Conservation (phyloP, 2,329 filamentous ascomycete genomes). For the Boeremia exigua region DNA sequence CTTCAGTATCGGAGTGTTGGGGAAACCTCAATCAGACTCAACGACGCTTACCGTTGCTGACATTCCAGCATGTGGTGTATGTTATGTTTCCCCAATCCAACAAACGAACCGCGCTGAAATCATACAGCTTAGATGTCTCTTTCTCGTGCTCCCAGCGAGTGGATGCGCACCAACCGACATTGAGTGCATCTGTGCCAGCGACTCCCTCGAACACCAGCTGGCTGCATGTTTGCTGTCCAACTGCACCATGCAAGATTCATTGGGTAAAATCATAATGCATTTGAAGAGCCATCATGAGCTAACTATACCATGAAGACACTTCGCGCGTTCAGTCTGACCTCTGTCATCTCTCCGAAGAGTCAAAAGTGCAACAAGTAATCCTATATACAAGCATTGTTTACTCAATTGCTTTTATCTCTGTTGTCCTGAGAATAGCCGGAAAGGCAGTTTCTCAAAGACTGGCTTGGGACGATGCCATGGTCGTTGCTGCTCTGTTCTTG, state of each 20-base stretch:
- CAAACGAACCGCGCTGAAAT: not conserved
- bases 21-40: not conserved
- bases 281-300: not conserved
- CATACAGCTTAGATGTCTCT: constrained; percentile 17
- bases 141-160: constrained; percentile 17
- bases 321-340: constrained; percentile 26
- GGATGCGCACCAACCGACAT: constrained; percentile 24
- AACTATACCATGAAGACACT: constrained; percentile 6
- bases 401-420: constrained; percentile 21
- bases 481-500: constrained; percentile 15
- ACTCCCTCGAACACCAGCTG: constrained; percentile 13
- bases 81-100: not conserved
- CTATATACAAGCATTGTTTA: constrained; percentile 23
- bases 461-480: constrained; percentile 21
- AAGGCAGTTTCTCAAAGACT: constrained; percentile 22
- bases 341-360: constrained; percentile 28
- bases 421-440: constrained; percentile 15
- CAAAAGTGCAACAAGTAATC: constrained; percentile 21
- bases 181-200: constrained; percentile 24
- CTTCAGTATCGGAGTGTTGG: not conserved
- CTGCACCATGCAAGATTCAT: constrained; percentile 35
- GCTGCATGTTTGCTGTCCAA: constrained; percentile 33
- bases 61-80: constrained; percentile 22
- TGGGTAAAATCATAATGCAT: constrained; percentile 5
- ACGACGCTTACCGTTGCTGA: constrained; percentile 16